Conservation (phyloP, 1,284 basidiomycete species). For the Rhodotorula glutinis region DNA sequence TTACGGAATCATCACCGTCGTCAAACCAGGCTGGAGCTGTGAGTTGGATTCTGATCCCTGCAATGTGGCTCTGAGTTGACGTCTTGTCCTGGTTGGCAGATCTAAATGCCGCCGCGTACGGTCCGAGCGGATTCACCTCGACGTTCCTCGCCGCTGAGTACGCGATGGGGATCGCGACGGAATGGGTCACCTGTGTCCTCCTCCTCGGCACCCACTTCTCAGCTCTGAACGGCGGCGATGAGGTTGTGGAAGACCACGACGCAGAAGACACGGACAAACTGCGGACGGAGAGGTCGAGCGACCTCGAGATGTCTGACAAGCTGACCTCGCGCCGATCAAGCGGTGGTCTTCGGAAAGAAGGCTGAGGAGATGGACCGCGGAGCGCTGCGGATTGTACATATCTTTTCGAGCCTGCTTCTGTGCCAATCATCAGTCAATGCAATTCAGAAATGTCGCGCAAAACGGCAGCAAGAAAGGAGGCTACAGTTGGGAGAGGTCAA, state of each 20-base stretch:
- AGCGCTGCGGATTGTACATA: too few species aligned
- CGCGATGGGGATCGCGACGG: slow-evolving; percentile 36
- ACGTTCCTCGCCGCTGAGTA: slow-evolving; percentile 18
- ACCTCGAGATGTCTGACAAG: too few species aligned
- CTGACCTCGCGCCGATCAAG: too few species aligned
- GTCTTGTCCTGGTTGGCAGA: neutral
- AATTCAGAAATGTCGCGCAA: too few species aligned
- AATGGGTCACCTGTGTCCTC: slow-evolving; percentile 33
- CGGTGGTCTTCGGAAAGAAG: too few species aligned
- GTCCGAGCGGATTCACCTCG: neutral
- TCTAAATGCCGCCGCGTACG: slow-evolving; percentile 2
- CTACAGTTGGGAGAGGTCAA: too few species aligned
- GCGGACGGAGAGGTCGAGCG: too few species aligned
- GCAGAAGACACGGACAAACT: neutral
- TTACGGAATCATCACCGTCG: slow-evolving; percentile 34
- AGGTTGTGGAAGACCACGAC: neutral
- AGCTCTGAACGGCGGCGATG: neutral
- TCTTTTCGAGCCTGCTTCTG: too few species aligned
- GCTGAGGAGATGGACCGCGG: too few species aligned
- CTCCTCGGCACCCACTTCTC: slow-evolving; percentile 27
- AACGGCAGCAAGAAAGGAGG: too few species aligned
- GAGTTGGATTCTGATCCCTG: neutral
- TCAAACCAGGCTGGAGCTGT: slow-evolving; percentile 29
- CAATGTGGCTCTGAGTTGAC: too few species aligned
- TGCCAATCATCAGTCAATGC: too few species aligned